Conservation (phyloP, 257 asterid genomes). For the Voacanga thouarsii region DNA sequence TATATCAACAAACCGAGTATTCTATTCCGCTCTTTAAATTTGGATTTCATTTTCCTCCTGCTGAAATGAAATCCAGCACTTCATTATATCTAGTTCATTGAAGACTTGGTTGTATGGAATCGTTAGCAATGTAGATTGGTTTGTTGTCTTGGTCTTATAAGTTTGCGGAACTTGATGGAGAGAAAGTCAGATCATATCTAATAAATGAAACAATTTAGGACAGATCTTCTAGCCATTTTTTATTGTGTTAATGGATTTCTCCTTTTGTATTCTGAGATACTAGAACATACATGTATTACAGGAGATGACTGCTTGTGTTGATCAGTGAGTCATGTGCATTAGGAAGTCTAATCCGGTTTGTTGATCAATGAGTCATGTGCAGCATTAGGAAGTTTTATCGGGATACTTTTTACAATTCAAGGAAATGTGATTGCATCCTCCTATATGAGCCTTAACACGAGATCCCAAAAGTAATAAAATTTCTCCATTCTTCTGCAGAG, state of each 20-base stretch:
- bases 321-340: not conserved
- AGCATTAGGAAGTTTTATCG: not conserved
- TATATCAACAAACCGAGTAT: not conserved
- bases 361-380: not conserved
- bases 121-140: too few relatives aligned
- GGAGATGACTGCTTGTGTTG: not conserved
- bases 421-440: not conserved
- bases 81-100: not conserved
- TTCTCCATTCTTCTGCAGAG: constrained; percentile 47
- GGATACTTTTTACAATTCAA: not conserved
- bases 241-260: not conserved
- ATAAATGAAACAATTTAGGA: not conserved
- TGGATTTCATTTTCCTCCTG: too few relatives aligned
- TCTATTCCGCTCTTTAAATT: not conserved
- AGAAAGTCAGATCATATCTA: too few relatives aligned
- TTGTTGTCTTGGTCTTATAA: not conserved
- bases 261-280: not conserved
- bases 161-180: not conserved
- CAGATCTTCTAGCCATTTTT: not conserved
- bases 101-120: not conserved
- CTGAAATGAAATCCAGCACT: not conserved
- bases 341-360: not conserved
- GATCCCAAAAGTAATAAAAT: not conserved
- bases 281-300: not conserved
- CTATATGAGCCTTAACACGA: not conserved